A percentile compares a stretch with the other conserved stretches of the same genome.
Conservation (phyloP, 768 basidiomycete species). For the Royoungia palumana region DNA sequence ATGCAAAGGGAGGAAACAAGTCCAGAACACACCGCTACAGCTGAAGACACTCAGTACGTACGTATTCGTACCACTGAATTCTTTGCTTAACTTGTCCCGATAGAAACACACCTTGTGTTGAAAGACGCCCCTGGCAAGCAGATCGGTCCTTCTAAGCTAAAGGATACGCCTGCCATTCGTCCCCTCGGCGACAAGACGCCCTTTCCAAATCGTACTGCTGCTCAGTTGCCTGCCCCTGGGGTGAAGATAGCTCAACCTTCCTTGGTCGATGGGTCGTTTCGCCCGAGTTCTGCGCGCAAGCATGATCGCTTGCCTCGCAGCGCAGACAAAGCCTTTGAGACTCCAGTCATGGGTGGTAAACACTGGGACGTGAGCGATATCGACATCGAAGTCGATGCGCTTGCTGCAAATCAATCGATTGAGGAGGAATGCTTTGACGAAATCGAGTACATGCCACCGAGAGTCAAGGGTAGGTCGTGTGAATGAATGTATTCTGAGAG, state of each 20-base stretch:
- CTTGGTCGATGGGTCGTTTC: constrained; percentile 43
- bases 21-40: constrained; percentile 36
- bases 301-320: constrained; percentile 56
- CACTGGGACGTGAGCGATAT: constrained; percentile 77
- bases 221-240: constrained; percentile 34
- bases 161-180: constrained; percentile 32
- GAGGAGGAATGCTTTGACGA: constrained; percentile 41
- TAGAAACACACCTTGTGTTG: constrained; percentile 20
- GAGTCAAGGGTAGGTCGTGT: constrained; percentile 41
- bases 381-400: constrained; percentile 33
- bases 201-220: constrained; percentile 56
- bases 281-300: constrained; percentile 68
- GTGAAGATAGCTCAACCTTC: constrained; percentile 36
- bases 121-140: constrained; percentile 28
- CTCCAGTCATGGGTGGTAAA: constrained; percentile 61
- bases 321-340: constrained; percentile 53
- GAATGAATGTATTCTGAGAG: neutral
- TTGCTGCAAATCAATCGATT: constrained; percentile 21
- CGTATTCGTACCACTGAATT: too few species aligned
- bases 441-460: constrained; percentile 56
- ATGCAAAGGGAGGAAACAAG: constrained; percentile 42
- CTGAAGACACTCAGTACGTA: constrained; percentile 29
- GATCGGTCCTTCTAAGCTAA: constrained; percentile 21
- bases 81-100: neutral
- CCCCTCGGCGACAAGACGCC: constrained; percentile 77